Conservation (phyloP, 345 rosid species). For the Combretum micranthum region DNA sequence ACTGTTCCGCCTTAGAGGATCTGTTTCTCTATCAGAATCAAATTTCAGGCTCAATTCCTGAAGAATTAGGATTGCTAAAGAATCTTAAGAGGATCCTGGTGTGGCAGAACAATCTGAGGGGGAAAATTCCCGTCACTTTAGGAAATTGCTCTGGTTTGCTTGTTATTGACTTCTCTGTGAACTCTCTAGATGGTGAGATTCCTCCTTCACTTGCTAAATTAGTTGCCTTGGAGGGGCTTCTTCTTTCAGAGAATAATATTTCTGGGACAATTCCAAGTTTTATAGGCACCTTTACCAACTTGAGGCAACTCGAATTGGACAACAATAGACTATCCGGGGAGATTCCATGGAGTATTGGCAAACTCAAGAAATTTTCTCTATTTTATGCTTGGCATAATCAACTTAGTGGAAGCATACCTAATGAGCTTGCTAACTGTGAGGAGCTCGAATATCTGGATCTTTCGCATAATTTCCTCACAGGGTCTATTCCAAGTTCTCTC, state of each 20-base stretch:
- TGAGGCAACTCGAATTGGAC: slow-evolving; percentile 62
- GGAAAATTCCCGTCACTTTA: slow-evolving; percentile 39
- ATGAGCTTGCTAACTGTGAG: slow-evolving; percentile 41
- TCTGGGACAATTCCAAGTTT: slow-evolving; percentile 44
- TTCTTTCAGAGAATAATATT: slow-evolving; percentile 43
- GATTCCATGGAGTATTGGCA: slow-evolving; percentile 49
- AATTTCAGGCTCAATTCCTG: slow-evolving; percentile 48
- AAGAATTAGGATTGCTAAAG: slow-evolving; percentile 34
- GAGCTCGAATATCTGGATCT: slow-evolving; percentile 61
- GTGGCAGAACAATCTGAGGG: slow-evolving; percentile 57
- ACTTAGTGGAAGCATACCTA: slow-evolving; percentile 49
- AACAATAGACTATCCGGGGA: slow-evolving; percentile 44
- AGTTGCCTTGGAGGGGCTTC: slow-evolving; percentile 47
- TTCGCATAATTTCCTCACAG: slow-evolving; percentile 52
- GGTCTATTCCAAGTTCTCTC: slow-evolving; percentile 50
- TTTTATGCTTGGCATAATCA: slow-evolving; percentile 71
- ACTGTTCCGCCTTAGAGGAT: slow-evolving; percentile 46
- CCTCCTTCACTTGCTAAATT: slow-evolving; percentile 38
- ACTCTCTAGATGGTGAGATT: slow-evolving; percentile 37
- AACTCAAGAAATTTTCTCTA: slow-evolving; percentile 40
- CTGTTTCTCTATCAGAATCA: slow-evolving; percentile 55
- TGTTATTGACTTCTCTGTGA: slow-evolving; percentile 56
- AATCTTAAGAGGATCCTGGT: slow-evolving; percentile 45
- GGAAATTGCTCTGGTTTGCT: slow-evolving; percentile 38
- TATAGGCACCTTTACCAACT: slow-evolving; percentile 33